Evolutionary conservation across 768 basidiomycete genomes (phyloP), one percentile per base, ranked within the genome.

Genomic region (Boletus reticuloceps): DNA sequence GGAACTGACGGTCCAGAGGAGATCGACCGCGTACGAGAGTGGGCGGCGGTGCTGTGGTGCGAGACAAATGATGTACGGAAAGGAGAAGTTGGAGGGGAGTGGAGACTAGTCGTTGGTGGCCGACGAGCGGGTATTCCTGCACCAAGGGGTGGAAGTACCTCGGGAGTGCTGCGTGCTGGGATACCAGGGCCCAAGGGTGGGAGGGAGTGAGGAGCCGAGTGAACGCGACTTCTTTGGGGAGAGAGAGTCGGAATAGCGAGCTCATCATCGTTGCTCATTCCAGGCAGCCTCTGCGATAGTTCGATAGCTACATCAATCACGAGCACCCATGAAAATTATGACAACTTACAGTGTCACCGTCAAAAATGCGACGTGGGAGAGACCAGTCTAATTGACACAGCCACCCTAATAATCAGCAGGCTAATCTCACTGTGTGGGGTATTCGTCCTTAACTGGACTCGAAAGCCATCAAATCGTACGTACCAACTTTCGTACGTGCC

Each of bases 1-100:
- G 68, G 37, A 22, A 68, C 20, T 8, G 62, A 42, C 1, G 68
- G 60, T 8, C 68, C 66, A 22, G 72, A 72, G 4, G 73, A 70
- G 31, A 72, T 72, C 10, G 73, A 70, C 5, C 73, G 66, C 6
- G 68, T 68, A 4, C 72, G 70, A 10, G 64, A 60, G 47, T 71
- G 70, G 1, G 43, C 6, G 17, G 46, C 4, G n/a, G n/a, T n/a
- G n/a, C n/a, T n/a, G n/a, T n/a, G n/a, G 13, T 47, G 59, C 2
- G 59, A 31, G 25, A 54, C 41, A 38, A 69, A 69, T 5, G 74
- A 65, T 0, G 61, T 32, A 12, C 65, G 65, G 14, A 72, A 69
- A 6, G 74, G 73, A 37, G 74, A 72, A 5, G 69, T 58, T 14
- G 73, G 63, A 27, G 68, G 64, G 25, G 70, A 54, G 46, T 64